Evolutionary conservation across 805 yeast genomes (phyloP).

Genomic region (Wickerhamiella occidentalis): DNA sequence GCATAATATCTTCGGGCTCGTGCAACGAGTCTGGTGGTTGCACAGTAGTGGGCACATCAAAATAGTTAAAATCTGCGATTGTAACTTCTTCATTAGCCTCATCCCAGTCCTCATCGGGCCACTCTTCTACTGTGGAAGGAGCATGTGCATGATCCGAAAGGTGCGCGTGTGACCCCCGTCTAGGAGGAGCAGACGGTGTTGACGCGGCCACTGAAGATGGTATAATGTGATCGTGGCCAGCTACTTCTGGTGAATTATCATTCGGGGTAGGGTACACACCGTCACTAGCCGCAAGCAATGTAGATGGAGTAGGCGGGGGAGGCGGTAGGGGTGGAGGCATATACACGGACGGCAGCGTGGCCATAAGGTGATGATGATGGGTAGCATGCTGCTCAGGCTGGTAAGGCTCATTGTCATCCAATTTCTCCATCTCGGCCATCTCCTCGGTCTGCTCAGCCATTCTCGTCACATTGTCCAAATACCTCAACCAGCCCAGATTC

Average conservation of each 20-base stretch:
- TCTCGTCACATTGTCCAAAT: conserved; percentile 13
- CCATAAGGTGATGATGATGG: conserved; percentile 5
- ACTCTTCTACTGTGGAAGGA: conserved; percentile 8
- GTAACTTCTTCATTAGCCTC: conserved; percentile 29
- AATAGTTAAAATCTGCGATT: conserved; percentile 33
- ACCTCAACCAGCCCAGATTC: conserved; percentile 12
- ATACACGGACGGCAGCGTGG: conserved; percentile 1
- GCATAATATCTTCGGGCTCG: too few relatives aligned
- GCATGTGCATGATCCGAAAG: neutral
- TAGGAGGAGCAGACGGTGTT: neutral
- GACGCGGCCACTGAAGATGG: neutral
- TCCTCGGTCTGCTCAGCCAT: conserved; percentile 15
- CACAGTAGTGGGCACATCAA: conserved; percentile 22
- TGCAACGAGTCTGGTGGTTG: neutral
- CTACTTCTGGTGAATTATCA: conserved; percentile 7
- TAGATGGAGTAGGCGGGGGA: conserved; percentile 12
- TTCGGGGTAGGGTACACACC: conserved; percentile 11
- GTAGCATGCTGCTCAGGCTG: neutral
- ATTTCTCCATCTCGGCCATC: neutral
- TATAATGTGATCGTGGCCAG: neutral
- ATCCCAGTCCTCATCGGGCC: conserved; percentile 8
- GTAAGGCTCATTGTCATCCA: neutral
- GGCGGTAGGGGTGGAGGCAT: conserved; percentile 12
- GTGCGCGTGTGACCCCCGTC: too few relatives aligned
- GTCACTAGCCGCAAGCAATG: neutral